Base-by-base conservation (phyloP, 225 moss, liverwort and hornwort genomes). In the Marchantia paleacea region DNA sequence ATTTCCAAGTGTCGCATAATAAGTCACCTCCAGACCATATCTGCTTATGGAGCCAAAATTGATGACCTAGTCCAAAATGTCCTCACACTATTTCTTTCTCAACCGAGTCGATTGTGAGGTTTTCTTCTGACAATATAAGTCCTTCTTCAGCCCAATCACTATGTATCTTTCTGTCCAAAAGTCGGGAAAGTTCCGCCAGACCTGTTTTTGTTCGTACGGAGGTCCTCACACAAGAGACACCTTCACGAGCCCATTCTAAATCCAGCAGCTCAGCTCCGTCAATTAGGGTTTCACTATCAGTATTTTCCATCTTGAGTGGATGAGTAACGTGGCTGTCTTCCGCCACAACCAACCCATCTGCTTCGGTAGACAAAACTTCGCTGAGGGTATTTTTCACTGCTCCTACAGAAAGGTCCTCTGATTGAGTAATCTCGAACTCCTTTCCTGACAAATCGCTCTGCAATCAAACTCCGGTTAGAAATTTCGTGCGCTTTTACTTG, bases 151-250 rank as follows among this genome's bases (percentile, higher is more conserved):
- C 57, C 39, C 58, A 76, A 15, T 39, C 60, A 8, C 31, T 76
- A 19, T 66, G 73, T 22, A 86, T 50, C 52, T 81, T 87, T 73
- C 62, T 78, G 47, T 87, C 87, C 31, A 87, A 62, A 52, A 87
- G 80, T 14, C 77, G 73, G 15, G 72, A 77, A 30, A 87, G 87
- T 72, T 87, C 87, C 55, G 15, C 58, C 11, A 87, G 74, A 62
- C 87, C 87, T 52, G 82, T 71, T 52, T 61, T 80, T 15, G 87
- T 84, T 57, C 25, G 80, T 72, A 80, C 80, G 50, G 87, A 87
- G 29, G 84, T 82, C 78, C 82, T 79, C 26, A 84, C 87, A 73
- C 73, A 80, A 49, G 87, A 72, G 30, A 87, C 80, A 24, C 26
- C 65, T n/a, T 77, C 77, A n/a, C 55, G 70, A 54, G 72, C 55